phyloP scores from a whole-genome alignment of 2,329 filamentous ascomycete species.

The Penicillium sumatraense region DNA sequence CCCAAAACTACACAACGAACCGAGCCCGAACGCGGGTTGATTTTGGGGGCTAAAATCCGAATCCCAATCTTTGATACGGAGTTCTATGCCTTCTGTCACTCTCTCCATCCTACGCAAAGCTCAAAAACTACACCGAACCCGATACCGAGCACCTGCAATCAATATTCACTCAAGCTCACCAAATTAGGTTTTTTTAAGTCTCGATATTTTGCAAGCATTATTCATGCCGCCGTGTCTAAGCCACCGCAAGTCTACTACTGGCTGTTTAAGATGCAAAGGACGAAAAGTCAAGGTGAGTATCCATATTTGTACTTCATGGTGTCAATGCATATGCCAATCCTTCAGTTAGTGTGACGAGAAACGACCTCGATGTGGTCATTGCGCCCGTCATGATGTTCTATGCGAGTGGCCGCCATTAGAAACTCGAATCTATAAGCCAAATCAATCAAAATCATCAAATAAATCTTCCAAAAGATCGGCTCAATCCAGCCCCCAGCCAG shows the following conservation, averaged over 20 bases:
- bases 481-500: background rate
- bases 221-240: slow-evolving; percentile 21
- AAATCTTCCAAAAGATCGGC: background rate
- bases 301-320: background rate
- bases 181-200: background rate
- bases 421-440: slow-evolving; percentile 15
- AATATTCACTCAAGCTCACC: background rate
- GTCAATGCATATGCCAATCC: slow-evolving; percentile 1
- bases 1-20: slow-evolving; percentile 14
- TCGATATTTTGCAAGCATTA: background rate
- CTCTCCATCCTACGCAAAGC: too few species aligned
- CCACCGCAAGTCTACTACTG: slow-evolving; percentile 23
- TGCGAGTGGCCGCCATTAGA: slow-evolving; percentile 17
- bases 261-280: slow-evolving; percentile 23
- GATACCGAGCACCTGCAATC: slow-evolving; percentile 1
- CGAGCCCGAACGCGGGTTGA: slow-evolving; percentile 9
- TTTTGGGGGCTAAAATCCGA: slow-evolving; percentile 1
- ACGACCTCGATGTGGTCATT: slow-evolving; percentile 19
- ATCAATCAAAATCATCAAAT: slow-evolving; percentile 1
- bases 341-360: slow-evolving; percentile 21
- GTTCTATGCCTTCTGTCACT: too few species aligned
- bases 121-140: slow-evolving; percentile 8
- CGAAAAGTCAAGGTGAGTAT: slow-evolving; percentile 24
- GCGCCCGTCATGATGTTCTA: slow-evolving; percentile 13
- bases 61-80: too few species aligned